These are phyloP conservation scores for Colletotrichum lentis DNA, from an alignment of 2,329 filamentous ascomycete species.

Conservation along the genomic window DNA sequence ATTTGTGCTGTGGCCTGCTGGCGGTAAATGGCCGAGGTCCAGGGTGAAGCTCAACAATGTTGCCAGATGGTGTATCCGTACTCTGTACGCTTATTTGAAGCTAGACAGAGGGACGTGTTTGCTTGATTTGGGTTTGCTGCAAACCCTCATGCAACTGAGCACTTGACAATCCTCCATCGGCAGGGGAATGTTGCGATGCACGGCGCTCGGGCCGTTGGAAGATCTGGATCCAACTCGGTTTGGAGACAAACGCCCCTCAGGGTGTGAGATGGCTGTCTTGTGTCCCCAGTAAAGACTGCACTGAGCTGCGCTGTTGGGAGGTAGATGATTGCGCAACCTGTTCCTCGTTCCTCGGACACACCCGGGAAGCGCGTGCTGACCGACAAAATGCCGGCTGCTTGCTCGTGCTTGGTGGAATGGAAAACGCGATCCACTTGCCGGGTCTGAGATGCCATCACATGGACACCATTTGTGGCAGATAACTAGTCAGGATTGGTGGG, in stretches of 20 bases:
- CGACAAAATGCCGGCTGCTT: neutral
- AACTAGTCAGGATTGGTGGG: constrained; percentile 32
- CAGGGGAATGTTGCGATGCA: constrained; percentile 22
- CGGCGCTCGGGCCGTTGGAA: constrained; percentile 21
- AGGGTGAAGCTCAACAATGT: neutral
- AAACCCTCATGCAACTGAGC: constrained; percentile 25
- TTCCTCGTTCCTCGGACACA: neutral
- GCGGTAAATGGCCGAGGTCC: constrained; percentile 20
- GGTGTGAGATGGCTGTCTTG: neutral
- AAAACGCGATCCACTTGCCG: constrained; percentile 34
- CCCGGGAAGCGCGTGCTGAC: neutral
- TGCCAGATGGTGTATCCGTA: constrained; percentile 16
- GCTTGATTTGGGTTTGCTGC: neutral
- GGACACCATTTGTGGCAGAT: constrained; percentile 24
- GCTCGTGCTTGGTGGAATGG: constrained; percentile 17
- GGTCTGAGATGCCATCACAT: constrained; percentile 38
- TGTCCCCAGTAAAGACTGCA: constrained; percentile 5
- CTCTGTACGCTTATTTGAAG: constrained; percentile 17
- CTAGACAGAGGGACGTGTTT: constrained; percentile 2
- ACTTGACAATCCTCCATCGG: constrained; percentile 25
- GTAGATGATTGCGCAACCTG: neutral
- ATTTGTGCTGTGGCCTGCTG: neutral
- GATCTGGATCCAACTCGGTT: constrained; percentile 13
- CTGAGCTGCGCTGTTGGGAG: neutral
- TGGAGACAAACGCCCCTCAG: constrained; percentile 4